Base-by-base conservation (phyloP, 2,329 filamentous ascomycete species). In the Hortaea sp. region DNA sequence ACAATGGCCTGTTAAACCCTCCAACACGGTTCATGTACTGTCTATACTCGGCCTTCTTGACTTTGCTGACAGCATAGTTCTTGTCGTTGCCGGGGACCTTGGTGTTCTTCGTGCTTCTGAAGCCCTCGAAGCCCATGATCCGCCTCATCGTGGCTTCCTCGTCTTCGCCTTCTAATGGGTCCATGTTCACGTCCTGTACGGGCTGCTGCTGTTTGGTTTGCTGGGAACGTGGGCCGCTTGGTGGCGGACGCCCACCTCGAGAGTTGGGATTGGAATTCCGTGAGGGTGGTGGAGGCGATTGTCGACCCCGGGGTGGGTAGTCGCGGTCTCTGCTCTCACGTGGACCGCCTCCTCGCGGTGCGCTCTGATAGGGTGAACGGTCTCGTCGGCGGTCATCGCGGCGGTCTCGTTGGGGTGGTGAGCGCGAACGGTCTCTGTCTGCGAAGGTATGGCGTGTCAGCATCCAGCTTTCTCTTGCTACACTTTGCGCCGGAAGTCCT, bases 11-110 rank as follows among this genome's bases (percentile, higher is more conserved):
- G 63, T 90, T 92, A 71, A 92, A 92, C 5, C 85, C 85, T 46
- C 85, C 85, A 43, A 81, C 73, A 47, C 85, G 77, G 62, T 92
- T 92, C 80, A 98, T 98, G 67, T 98, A 98, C 76, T 98, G 92
- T 57, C 92, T 77, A 62, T 95, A 97, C 72, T 94, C 79, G 10
- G 83, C 85, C 78, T 88, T 89, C 79, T 95, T 95, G 69, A 92
- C 88, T 74, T 92, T 95, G 55, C 83, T 74, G 44, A 95, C 81
- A 0, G 74, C 87, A 46, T 85, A 89, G 38, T 83, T 79, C 61
- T 88, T 66, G 42, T 74, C 81, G 63, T 98, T 98, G 1, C 92
- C 92, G 0, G 78, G 76, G 1, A 98, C 82, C 63, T 95, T 94
- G 45, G 84, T 88, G 49, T 85, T 81, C 67, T 97, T 94, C 13